A percentile compares a stretch with the other conserved stretches of the same genome.
Evolutionary conservation across 805 yeast genomes (phyloP).

Genomic region (Kazachstania psychrophila): DNA sequence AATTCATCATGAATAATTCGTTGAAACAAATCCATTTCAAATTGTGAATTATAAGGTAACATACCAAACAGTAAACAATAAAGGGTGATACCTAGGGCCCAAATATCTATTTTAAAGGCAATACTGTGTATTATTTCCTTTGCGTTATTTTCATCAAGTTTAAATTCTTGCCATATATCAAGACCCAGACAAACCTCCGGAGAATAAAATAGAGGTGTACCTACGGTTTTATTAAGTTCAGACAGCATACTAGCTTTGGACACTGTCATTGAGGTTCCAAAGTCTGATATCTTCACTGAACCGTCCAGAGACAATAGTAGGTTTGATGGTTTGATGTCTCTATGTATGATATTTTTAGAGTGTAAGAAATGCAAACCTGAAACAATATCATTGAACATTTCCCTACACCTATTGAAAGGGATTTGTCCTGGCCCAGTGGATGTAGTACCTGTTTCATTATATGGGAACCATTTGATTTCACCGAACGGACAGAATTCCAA

Average conservation of each 20-base stretch:
- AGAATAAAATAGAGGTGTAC: slow-evolving; percentile 94
- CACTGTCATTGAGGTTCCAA: slow-evolving; percentile 70
- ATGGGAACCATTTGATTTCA: slow-evolving; percentile 69
- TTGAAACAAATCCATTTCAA: slow-evolving; percentile 57
- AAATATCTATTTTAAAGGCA: slow-evolving; percentile 82
- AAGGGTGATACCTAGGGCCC: slow-evolving; percentile 93
- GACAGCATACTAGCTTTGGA: slow-evolving; percentile 40
- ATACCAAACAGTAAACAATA: slow-evolving; percentile 81
- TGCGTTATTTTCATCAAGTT: slow-evolving; percentile 11
- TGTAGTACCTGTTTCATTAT: slow-evolving; percentile 32
- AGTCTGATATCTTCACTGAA: slow-evolving; percentile 86
- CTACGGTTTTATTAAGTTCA: slow-evolving; percentile 91
- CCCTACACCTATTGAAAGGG: slow-evolving; percentile 55
- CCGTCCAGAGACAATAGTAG: slow-evolving; percentile 60
- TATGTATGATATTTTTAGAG: slow-evolving; percentile 80
- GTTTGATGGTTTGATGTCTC: slow-evolving; percentile 95
- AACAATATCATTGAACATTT: slow-evolving; percentile 72
- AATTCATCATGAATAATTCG: slow-evolving; percentile 60
- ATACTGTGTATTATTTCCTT: slow-evolving; percentile 35
- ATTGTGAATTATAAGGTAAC: slow-evolving; percentile 83
- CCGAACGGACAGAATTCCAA: slow-evolving; percentile 86
- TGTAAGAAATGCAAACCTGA: slow-evolving; percentile 87
- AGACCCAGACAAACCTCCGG: slow-evolving; percentile 76
- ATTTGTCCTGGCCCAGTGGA: slow-evolving; percentile 55
- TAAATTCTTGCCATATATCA: slow-evolving; percentile 18